A percentile compares a stretch with the other conserved stretches of the same genome.
Conservation (phyloP, 192 early-diverging fungal genomes). For the Rhizophagus prolifer region DNA sequence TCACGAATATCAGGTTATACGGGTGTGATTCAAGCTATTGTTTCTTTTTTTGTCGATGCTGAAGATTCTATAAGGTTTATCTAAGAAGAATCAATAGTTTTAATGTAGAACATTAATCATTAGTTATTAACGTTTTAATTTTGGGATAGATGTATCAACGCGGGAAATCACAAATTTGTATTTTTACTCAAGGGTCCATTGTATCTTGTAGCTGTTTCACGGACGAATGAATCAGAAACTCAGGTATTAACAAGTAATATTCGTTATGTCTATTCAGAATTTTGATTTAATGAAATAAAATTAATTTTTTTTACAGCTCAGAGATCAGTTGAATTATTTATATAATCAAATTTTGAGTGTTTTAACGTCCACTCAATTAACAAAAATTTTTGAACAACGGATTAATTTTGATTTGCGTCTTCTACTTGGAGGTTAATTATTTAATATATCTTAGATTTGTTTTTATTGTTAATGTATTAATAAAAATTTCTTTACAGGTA, state of each 20-base stretch:
- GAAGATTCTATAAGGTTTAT: conserved; percentile 71
- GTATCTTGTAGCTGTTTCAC: conserved; percentile 80
- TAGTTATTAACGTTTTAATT: background rate
- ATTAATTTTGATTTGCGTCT: conserved; percentile 86
- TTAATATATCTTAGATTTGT: background rate
- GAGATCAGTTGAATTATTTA: conserved; percentile 74
- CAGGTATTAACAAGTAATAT: conserved; percentile 45
- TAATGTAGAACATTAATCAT: conserved; percentile 13
- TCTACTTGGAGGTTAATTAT: conserved; percentile 64
- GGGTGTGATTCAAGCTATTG: conserved; percentile 88
- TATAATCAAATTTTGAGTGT: conserved; percentile 86
- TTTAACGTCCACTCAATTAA: conserved; percentile 77
- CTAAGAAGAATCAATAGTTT: background rate
- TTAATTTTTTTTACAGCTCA: conserved; percentile 50
- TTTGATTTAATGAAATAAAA: conserved; percentile 7
- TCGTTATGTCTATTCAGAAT: background rate
- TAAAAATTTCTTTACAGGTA: conserved; percentile 41
- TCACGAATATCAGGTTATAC: conserved; percentile 80
- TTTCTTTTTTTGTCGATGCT: conserved; percentile 80
- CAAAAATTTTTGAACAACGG: conserved; percentile 81
- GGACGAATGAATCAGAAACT: conserved; percentile 72
- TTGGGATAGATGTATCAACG: conserved; percentile 56
- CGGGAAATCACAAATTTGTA: conserved; percentile 76
- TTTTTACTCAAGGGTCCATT: conserved; percentile 80
- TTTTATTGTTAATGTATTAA: background rate